Base-by-base conservation (phyloP, 78 protist species). In the Cavenderia fasciculata region DNA sequence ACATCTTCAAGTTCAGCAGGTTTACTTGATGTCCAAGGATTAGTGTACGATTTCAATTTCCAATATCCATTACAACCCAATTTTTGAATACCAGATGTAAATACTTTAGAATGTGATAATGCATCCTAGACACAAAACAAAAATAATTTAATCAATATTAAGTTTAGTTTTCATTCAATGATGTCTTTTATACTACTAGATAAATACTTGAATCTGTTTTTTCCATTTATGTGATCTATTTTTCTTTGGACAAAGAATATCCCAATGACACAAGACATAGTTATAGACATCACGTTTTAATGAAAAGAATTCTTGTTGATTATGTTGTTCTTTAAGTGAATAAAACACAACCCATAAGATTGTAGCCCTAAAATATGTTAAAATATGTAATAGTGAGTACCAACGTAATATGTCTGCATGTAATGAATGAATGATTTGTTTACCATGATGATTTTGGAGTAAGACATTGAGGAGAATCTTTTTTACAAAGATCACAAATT, bases 41-140 rank as follows among this genome's bases (percentile, higher is more conserved):
- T 82, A 33, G 52, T 44, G 21, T 66, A 44, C 19, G 29, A 54
- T 68, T 82, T 82, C 44, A 82, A 82, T 46, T 68, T 82, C 90
- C 90, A 82, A 68, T 66, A 82, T 23, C 90, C 90, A 68, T 82
- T 82, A n/a, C 90, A 82, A 16, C 90, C 90, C 38, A 82, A 65
- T 68, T 82, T 82, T 68, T 82, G 90, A 4, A 69, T 65, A 41
- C 90, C 90, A 7, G 90, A 82, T 57, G 41, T 69, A 36, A 82
- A 82, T 23, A 56, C 76, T 82, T 65, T 65, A 11, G 90, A 82
- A 82, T 82, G 90, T 4, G 90, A 82, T n/a, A 82, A 41, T 14
- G 90, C 90, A 69, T 82, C 90, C 90, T 82, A 44, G 23, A 8
- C 11, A 49, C 2, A 8, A 29, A 27, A 40, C 27, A 25, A 52